Evolutionary conservation across 2,329 filamentous ascomycete species (phyloP), one percentile per base, ranked within the genome.

Genomic region (Huntiella abstrusa): DNA sequence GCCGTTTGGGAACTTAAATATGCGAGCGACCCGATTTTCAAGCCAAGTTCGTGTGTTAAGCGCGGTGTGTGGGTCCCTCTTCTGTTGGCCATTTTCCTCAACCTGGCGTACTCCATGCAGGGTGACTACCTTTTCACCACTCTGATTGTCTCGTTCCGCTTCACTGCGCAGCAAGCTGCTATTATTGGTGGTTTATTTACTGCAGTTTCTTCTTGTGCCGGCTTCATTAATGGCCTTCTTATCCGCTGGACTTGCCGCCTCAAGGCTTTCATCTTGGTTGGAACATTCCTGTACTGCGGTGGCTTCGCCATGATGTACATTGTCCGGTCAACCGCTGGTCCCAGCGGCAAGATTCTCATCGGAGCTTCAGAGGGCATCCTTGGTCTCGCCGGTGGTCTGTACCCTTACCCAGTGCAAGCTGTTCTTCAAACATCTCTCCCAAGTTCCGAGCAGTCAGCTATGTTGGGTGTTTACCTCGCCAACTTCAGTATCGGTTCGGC

Each of bases 121-220:
- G 72, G 69, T 13, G 70, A 78, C 54, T 80, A 70, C 56, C 65
- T 80, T 2, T 80, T 69, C 59, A 76, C 75, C 0, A 68, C 80
- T 1, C 66, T 80, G 1, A 56, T 69, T 5, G 70, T 80, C 13
- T 68, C 66, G 33, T 80, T 80, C 53, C 64, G 76, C 56, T 74
- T 77, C 51, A 69, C 64, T 41, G 56, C 71, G 51, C 62, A 61
- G 43, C 63, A 62, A 6, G 75, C 77, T 2, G 77, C 72, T 0
- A 69, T 75, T 11, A 69, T 80, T 49, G 61, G 64, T 0, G 72
- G 70, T 0, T 63, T 80, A 1, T 81, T 78, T 64, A 65, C 63
- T 0, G 69, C 69, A 53, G 57, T 59, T 41, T 75, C 71, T 15
- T 72, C 77, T 49, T 62, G 79, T 45, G 65, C 67, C 1, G 76